Base-by-base conservation (phyloP, 2,329 filamentous ascomycete genomes). In the Phaeosphaeria sp. region DNA sequence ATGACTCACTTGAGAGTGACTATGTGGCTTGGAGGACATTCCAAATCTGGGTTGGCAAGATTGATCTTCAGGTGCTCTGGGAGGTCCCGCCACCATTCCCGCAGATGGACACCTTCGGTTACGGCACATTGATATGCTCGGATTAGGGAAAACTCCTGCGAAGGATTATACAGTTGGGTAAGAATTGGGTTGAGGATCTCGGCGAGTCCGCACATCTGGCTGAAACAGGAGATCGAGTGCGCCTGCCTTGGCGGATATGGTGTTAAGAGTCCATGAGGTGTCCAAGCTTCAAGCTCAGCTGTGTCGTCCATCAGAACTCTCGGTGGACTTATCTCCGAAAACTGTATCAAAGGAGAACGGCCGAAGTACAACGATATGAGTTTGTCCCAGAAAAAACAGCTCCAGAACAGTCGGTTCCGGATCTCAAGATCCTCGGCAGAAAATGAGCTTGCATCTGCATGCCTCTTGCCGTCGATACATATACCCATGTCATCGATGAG, bases 361-460 rank as follows among this genome's bases (percentile, higher is more conserved):
- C 60, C 60, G 48, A 63, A 54, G 25, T 60, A 63, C 3, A 63
- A 51, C 2, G 48, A 53, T 39, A 63, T 63, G 13, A 60, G 25
- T 42, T 63, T 63, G 39, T 63, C 60, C 60, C 60, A 63, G 20
- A 60, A 58, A 30, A 60, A 63, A 30, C 60, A 63, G 23, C 60
- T 63, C 60, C 60, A 63, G 30, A 60, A 63, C 25, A 63, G 46
- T 20, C 55, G 54, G 42, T 60, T 55, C 2, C 60, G 57, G 3
- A 63, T 54, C 30, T 60, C 56, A 21, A 60, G 50, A n/a, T 63
- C 60, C 50, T 63, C 60, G 2, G 50, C 47, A 1, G 59, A 62
- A 10, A 62, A 51, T 17, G 55, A 47, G 13, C 49, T 51, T 11
- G 60, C 48, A 36, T 55, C 44, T 27, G 39, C 57, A 23, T 63